phyloP scores from a whole-genome alignment of 768 basidiomycete species.

The Boletus tomentosulus region DNA sequence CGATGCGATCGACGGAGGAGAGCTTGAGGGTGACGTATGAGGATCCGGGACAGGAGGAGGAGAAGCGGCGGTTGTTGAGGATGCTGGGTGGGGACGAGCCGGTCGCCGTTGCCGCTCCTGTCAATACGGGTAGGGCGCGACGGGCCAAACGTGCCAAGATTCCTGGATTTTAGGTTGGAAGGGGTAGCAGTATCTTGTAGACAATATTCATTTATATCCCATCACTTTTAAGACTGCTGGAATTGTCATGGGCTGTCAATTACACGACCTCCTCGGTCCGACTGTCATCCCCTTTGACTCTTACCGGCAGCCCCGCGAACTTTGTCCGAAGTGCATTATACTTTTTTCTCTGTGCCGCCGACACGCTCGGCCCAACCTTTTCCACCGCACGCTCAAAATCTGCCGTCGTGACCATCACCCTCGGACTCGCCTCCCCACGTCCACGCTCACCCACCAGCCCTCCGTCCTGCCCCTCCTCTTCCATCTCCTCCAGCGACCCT shows the following conservation, averaged over 20 bases:
- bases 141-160: constrained; percentile 9
- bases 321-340: constrained; percentile 79
- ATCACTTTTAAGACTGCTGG: too few species aligned
- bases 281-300: constrained; percentile 34
- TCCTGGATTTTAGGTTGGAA: constrained; percentile 5
- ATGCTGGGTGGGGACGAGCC: constrained; percentile 37
- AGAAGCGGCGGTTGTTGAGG: constrained; percentile 53
- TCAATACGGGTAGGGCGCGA: constrained; percentile 2
- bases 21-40: constrained; percentile 62
- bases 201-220: not conserved
- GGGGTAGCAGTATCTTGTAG: not conserved
- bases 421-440: not conserved
- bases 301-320: constrained; percentile 75
- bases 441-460: not conserved
- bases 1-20: constrained; percentile 33
- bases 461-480: constrained; percentile 21
- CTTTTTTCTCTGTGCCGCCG: constrained; percentile 68
- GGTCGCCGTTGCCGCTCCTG: not conserved
- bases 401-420: constrained; percentile 42
- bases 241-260: not conserved
- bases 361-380: constrained; percentile 87
- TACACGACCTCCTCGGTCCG: constrained; percentile 18
- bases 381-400: constrained; percentile 76
- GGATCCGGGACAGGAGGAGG: constrained; percentile 59
- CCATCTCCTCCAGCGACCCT: constrained; percentile 64